These are phyloP conservation scores for Citrullus colocynthis DNA, from an alignment of 306 rosid species.

Conservation along the genomic window DNA sequence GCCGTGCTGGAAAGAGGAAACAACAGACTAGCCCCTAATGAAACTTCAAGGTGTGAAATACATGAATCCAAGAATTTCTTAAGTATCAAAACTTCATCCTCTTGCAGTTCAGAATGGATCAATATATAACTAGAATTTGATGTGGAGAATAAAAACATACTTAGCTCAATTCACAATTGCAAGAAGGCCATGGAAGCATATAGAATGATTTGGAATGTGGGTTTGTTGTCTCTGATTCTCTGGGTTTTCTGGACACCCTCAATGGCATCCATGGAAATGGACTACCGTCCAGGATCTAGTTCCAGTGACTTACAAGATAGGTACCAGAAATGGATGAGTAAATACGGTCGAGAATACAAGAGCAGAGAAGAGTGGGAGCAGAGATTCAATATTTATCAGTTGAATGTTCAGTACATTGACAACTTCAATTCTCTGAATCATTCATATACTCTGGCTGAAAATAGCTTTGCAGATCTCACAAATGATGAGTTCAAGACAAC, in stretches of 20 bases:
- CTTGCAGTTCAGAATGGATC: conserved; percentile 9
- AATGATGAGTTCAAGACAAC: conserved; percentile 30
- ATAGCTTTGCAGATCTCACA: conserved; percentile 54
- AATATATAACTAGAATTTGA: neutral
- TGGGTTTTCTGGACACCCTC: conserved; percentile 25
- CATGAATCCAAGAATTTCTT: conserved; percentile 14
- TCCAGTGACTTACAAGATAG: conserved; percentile 23
- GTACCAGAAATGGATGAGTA: conserved; percentile 37
- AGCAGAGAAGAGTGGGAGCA: conserved; percentile 32
- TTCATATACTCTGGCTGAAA: conserved; percentile 49
- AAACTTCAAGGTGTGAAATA: conserved; percentile 25
- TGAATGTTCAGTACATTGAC: conserved; percentile 36
- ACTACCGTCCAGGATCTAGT: conserved; percentile 6
- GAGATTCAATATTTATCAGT: conserved; percentile 42
- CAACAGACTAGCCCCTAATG: conserved; percentile 17
- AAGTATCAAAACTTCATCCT: neutral
- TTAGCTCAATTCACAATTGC: neutral
- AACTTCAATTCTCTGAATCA: conserved; percentile 34
- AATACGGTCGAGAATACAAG: conserved; percentile 19
- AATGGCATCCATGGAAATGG: conserved; percentile 11
- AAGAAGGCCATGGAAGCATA: conserved; percentile 26
- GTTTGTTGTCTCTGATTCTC: conserved; percentile 21
- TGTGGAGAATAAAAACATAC: neutral
- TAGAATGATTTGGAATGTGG: conserved; percentile 6
- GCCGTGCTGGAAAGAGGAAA: neutral